phyloP scores from a whole-genome alignment of 768 basidiomycete species.

The Naganishia onofrii region DNA sequence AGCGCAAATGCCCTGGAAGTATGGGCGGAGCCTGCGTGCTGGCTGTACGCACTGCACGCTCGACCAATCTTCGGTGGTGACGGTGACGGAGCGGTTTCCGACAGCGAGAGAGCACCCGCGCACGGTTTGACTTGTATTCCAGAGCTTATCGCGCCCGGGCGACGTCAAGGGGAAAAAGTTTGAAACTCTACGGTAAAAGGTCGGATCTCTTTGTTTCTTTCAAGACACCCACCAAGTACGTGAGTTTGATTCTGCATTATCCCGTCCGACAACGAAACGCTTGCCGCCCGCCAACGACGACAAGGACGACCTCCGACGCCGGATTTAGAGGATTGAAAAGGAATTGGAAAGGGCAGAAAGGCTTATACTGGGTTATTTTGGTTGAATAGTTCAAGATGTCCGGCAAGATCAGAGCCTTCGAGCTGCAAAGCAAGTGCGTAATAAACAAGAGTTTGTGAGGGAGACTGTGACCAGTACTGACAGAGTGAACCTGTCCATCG shows the following conservation, averaged over 20 bases:
- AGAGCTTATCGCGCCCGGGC: not conserved
- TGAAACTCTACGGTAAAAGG: not conserved
- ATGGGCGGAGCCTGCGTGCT: not conserved
- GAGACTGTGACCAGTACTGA: not conserved
- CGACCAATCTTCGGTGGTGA: slow-evolving; percentile 6
- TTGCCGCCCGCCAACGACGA: not conserved
- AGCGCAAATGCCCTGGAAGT: not conserved
- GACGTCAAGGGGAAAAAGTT: not conserved
- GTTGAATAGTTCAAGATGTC: slow-evolving; percentile 39
- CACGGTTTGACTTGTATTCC: slow-evolving; percentile 14
- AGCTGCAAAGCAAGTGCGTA: slow-evolving; percentile 53
- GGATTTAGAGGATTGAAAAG: not conserved
- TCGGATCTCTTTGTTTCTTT: slow-evolving; percentile 25
- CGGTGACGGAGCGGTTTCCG: slow-evolving; percentile 6
- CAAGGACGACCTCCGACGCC: not conserved
- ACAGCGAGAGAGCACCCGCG: slow-evolving; percentile 15
- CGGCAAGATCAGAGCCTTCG: slow-evolving; percentile 52
- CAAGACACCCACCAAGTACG: slow-evolving; percentile 24
- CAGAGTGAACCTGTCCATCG: not conserved
- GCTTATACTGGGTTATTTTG: slow-evolving; percentile 25
- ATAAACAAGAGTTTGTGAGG: not conserved
- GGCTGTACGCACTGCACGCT: not conserved
- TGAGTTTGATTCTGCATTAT: slow-evolving; percentile 19
- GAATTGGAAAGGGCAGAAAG: slow-evolving; percentile 9
- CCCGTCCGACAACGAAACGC: no score